Conservation (phyloP, 495 filamentous ascomycete species). For the Aspergillus affinis region DNA sequence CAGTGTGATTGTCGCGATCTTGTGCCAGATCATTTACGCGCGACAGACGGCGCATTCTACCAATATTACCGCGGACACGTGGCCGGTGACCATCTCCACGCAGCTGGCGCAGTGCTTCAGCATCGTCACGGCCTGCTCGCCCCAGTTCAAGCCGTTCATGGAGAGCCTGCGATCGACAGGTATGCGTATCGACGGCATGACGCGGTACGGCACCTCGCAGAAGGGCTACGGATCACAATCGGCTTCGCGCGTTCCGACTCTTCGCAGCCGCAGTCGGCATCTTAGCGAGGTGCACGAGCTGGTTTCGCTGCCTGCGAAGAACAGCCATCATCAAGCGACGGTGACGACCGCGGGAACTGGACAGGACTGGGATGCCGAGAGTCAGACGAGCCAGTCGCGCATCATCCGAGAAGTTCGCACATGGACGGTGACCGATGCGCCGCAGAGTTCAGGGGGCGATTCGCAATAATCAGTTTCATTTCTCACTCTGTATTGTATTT, state of each 20-base stretch:
- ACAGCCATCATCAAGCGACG: constrained; percentile 7
- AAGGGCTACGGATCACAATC: constrained; percentile 17
- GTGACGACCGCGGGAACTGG: constrained; percentile 14
- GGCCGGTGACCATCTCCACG: constrained; percentile 32
- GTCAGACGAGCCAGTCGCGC: constrained; percentile 30
- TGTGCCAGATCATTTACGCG: constrained; percentile 34
- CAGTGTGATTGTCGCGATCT: constrained; percentile 34
- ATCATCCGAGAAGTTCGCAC: constrained; percentile 33
- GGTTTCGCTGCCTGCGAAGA: constrained; percentile 12
- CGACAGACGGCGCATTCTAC: constrained; percentile 13
- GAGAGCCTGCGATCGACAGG: constrained; percentile 43
- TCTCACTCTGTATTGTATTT: background rate
- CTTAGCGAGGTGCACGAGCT: constrained; percentile 23
- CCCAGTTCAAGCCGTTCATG: constrained; percentile 49
- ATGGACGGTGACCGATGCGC: constrained; percentile 22
- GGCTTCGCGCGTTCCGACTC: constrained; percentile 7
- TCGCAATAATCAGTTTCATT: background rate
- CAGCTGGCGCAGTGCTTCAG: constrained; percentile 38
- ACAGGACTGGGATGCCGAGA: constrained; percentile 27
- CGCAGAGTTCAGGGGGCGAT: background rate
- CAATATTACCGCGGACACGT: constrained; percentile 28
- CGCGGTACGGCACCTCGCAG: constrained; percentile 19
- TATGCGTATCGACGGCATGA: constrained; percentile 37
- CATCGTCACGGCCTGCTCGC: constrained; percentile 43
- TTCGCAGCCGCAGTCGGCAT: constrained; percentile 3